Base-by-base conservation (phyloP, 2,329 filamentous ascomycete species). In the Taxawa tesnikishii region DNA sequence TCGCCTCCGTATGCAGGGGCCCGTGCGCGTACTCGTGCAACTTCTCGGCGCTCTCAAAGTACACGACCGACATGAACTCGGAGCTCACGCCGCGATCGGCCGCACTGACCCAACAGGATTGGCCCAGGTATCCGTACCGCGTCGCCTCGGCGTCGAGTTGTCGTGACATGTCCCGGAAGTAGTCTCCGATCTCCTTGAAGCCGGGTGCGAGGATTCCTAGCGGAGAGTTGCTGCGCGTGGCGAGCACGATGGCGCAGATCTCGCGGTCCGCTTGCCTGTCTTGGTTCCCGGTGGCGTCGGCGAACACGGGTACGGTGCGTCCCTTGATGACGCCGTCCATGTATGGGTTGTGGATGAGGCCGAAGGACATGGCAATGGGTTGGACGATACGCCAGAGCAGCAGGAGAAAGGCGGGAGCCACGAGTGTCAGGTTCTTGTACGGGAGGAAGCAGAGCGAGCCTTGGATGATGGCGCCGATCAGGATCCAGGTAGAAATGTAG, bases 381-480 rank as follows among this genome's bases (percentile, higher is more conserved):
- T 55, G 44, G n/a, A 41, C 29, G 11, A 52, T 28, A 23, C 53
- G 49, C 41, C 43, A 46, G 9, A 40, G 38, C 8, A 60, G 47
- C 24, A 57, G 38, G 1, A 46, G 8, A 10, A 33, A 13, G 5
- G 28, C 31, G 5, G 39, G 39, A 12, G 32, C 27, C 7, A 40
- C 24, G 21, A 40, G 26, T n/a, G 32, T 28, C 43, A 43, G 3
- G 48, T 44, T 40, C 46, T 39, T 28, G 50, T 43, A 40, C 12
- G 39, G 39, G 14, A 53, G 31, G 10, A 54, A 37, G 31, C 49
- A 41, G 4, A 54, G 38, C 3, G 56, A 11, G 26, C 46, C 46
- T 42, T 60, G 55, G 9, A 58, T 31, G 18, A 49, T 37, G 21
- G 49, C 49, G 26, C 58, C 53, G 6, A 55, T 4, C 15, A 54